Evolutionary conservation across 768 basidiomycete species (phyloP).

Genomic region (Calocera viscosa): DNA sequence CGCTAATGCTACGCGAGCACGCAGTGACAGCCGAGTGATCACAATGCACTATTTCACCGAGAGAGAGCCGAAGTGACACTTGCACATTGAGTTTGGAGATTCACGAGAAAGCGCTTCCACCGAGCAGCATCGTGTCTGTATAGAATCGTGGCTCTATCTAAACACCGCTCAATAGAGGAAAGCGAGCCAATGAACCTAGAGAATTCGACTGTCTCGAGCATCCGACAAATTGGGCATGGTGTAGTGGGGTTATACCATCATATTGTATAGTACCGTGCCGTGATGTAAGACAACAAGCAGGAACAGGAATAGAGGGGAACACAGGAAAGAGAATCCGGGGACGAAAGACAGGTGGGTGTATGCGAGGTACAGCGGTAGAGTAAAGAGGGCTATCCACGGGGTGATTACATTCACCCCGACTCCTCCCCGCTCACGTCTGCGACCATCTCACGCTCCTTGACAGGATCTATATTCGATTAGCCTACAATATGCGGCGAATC

Average conservation of each 20-base stretch:
- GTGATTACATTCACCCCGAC: neutral
- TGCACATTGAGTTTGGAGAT: neutral
- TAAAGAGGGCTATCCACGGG: neutral
- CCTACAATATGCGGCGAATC: neutral
- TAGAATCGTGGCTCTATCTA: neutral
- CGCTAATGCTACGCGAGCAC: too few species aligned
- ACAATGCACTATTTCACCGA: neutral
- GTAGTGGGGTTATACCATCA: neutral
- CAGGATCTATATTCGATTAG: conserved; percentile 6
- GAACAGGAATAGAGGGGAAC: neutral
- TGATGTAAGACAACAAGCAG: conserved; percentile 4
- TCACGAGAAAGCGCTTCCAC: neutral
- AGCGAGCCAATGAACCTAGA: neutral
- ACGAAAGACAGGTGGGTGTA: neutral
- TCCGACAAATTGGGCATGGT: neutral
- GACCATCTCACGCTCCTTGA: conserved; percentile 11
- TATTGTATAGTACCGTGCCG: neutral
- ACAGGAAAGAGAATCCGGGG: neutral
- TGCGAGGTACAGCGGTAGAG: neutral
- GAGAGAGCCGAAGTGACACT: neutral
- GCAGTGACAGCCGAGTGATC: neutral
- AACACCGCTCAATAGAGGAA: neutral
- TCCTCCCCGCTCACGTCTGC: neutral
- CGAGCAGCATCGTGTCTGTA: neutral
- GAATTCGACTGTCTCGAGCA: too few species aligned